phyloP scores from a whole-genome alignment of 2,329 filamentous ascomycete genomes.

The Diaporthe velutina region DNA sequence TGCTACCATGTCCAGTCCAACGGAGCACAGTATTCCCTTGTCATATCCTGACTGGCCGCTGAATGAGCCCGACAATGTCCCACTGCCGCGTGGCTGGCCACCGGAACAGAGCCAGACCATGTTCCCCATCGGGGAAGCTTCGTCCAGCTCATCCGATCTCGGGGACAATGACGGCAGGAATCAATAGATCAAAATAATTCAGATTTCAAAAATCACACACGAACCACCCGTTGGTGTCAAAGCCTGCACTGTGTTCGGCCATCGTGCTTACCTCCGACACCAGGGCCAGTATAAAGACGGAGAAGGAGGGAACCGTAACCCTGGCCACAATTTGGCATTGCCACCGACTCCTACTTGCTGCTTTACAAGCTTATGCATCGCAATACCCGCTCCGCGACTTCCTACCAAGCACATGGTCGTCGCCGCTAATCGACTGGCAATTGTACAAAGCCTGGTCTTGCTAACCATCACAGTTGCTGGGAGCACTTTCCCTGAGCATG shows the following conservation, averaged over 20 bases:
- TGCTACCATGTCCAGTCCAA: conserved; percentile 13
- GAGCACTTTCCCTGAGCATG: neutral
- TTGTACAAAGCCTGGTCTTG: neutral
- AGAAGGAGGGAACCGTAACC: neutral
- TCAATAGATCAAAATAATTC: too few relatives aligned
- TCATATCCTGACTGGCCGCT: conserved; percentile 14
- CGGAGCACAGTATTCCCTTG: neutral
- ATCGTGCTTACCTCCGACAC: neutral
- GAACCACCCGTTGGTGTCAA: neutral
- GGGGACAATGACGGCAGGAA: neutral
- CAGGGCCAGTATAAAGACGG: too few relatives aligned
- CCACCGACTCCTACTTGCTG: neutral
- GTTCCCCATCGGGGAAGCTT: conserved; percentile 13
- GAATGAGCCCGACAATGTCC: conserved; percentile 19
- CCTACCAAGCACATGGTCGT: neutral
- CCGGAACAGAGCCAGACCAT: conserved; percentile 16
- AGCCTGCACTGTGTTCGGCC: neutral
- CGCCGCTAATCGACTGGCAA: neutral
- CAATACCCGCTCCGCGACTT: neutral
- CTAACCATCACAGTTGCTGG: neutral
- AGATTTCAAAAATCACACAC: neutral
- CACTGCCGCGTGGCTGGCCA: conserved; percentile 12
- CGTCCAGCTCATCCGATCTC: conserved; percentile 16
- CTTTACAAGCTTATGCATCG: neutral
- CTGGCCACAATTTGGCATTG: neutral